A percentile compares a stretch with the other conserved stretches of the same genome.
These are phyloP conservation scores for Aureobasidium melanogenum DNA, from an alignment of 2,329 filamentous ascomycete genomes.

Conservation along the genomic window DNA sequence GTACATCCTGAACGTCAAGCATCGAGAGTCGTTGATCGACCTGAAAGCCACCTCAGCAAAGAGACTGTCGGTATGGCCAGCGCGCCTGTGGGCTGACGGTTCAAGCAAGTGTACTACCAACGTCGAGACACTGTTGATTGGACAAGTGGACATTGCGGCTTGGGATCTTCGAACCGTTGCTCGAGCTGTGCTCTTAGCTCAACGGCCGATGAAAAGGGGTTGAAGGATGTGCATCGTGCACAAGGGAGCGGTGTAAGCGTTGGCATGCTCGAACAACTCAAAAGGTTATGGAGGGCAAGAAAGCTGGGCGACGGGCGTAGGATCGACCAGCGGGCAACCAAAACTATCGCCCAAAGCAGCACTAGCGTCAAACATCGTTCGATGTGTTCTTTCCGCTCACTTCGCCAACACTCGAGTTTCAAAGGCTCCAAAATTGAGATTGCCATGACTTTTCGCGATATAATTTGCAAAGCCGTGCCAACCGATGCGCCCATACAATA, in stretches of 20 bases:
- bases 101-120: neutral
- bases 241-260: constrained; percentile 10
- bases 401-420: constrained; percentile 2
- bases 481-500: constrained; percentile 8
- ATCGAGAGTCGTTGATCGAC: constrained; percentile 6
- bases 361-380: constrained; percentile 1
- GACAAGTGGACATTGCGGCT: neutral
- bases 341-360: neutral
- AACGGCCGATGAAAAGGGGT: constrained; percentile 6
- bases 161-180: constrained; percentile 5
- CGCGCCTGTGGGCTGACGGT: constrained; percentile 3
- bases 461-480: constrained; percentile 8
- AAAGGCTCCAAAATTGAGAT: constrained; percentile 3
- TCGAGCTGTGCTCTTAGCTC: neutral
- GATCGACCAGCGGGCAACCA: neutral
- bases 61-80: neutral
- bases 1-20: neutral
- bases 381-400: neutral
- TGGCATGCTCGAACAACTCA: constrained; percentile 10
- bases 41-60: neutral
- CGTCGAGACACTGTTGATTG: constrained; percentile 6
- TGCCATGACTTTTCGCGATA: constrained; percentile 2
- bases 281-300: neutral
- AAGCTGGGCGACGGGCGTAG: neutral
- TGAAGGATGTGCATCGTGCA: neutral